phyloP scores from a whole-genome alignment of 2,329 filamentous ascomycete genomes.

The Zasmidium citrigriseum region DNA sequence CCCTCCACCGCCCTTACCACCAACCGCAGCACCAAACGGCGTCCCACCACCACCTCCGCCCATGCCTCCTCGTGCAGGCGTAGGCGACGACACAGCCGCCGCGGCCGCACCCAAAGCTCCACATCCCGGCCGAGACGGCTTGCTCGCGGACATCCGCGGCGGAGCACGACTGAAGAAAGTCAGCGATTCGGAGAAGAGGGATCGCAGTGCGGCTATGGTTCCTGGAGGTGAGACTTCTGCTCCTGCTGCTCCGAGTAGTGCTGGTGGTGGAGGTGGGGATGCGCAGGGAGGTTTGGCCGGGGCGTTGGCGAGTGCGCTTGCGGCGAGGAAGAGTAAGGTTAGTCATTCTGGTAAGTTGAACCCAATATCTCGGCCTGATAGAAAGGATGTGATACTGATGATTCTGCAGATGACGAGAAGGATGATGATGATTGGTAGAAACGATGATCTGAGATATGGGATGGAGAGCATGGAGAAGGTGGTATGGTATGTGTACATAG shows the following conservation, averaged over 20 bases:
- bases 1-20: constrained; percentile 42
- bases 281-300: constrained; percentile 47
- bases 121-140: constrained; percentile 54
- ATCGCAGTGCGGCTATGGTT: constrained; percentile 67
- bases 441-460: background rate
- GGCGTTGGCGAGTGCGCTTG: constrained; percentile 76
- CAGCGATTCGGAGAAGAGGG: constrained; percentile 67
- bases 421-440: constrained; percentile 73
- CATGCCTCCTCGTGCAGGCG: constrained; percentile 39
- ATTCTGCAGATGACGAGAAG: constrained; percentile 67
- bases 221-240: constrained; percentile 56
- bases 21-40: constrained; percentile 31
- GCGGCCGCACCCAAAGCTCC: constrained; percentile 17
- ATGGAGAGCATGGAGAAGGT: background rate
- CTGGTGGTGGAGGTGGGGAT: constrained; percentile 54
- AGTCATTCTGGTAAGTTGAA: constrained; percentile 82
- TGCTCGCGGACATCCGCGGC: constrained; percentile 72
- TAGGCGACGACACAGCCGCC: constrained; percentile 43
- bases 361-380: constrained; percentile 13
- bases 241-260: constrained; percentile 46
- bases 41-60: constrained; percentile 48
- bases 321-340: constrained; percentile 88
- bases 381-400: constrained; percentile 27
- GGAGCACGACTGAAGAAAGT: constrained; percentile 71
- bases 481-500: constrained; percentile 4